Evolutionary conservation across 192 early-diverging fungal species (phyloP).

Genomic region (Coemansia reversa): DNA sequence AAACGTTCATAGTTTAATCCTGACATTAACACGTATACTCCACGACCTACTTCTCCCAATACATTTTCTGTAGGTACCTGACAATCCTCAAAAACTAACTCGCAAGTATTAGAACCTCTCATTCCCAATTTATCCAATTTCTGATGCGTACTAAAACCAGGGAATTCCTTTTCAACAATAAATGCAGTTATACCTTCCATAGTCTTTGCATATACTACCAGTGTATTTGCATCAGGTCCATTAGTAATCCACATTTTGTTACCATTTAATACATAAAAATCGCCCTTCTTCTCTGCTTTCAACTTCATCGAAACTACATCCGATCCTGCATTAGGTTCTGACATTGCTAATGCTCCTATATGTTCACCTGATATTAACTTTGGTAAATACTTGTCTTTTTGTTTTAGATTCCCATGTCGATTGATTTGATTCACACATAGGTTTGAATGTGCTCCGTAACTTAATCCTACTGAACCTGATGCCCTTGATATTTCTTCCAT

Average conservation of each 20-base stretch:
- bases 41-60: slow-evolving; percentile 76
- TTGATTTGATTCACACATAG: slow-evolving; percentile 96
- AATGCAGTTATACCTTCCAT: slow-evolving; percentile 88
- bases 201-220: slow-evolving; percentile 94
- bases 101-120: slow-evolving; percentile 94
- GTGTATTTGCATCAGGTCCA: slow-evolving; percentile 83
- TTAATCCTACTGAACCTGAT: slow-evolving; percentile 85
- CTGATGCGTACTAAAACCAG: slow-evolving; percentile 79
- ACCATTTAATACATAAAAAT: slow-evolving; percentile 82
- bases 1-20: slow-evolving; percentile 90
- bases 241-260: slow-evolving; percentile 98
- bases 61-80: slow-evolving; percentile 88
- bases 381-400: slow-evolving; percentile 90
- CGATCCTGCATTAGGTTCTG: slow-evolving; percentile 83
- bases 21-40: slow-evolving; percentile 94
- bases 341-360: slow-evolving; percentile 93
- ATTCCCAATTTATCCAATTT: slow-evolving; percentile 97
- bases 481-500: slow-evolving; percentile 94
- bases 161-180: slow-evolving; percentile 82
- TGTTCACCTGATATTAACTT: slow-evolving; percentile 83
- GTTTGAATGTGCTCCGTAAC: slow-evolving; percentile 97
- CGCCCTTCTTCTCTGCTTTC: slow-evolving; percentile 78
- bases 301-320: slow-evolving; percentile 93
- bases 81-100: slow-evolving; percentile 93
- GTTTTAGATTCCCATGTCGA: slow-evolving; percentile 80